Percentiles rank a stretch among this genome's conserved stretches.
Evolutionary conservation across 2,329 filamentous ascomycete species (phyloP).

Genomic region (Penicillium fuscoglaucum): DNA sequence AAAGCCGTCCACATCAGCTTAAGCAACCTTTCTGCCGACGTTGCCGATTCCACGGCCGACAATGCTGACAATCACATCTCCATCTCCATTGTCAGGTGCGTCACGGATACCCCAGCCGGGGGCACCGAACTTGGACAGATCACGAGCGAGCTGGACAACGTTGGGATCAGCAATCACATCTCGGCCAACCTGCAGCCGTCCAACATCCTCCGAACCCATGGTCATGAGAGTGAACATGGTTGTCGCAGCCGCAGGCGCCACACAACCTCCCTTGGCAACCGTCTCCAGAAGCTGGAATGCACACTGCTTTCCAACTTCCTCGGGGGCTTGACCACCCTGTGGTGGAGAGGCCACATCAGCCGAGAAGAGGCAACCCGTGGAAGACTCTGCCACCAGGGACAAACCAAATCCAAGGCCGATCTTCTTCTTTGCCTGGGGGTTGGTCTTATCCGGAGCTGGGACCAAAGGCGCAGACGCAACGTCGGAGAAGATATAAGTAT

Average conservation of each 20-base stretch:
- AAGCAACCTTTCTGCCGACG: slow-evolving; percentile 84
- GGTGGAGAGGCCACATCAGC: slow-evolving; percentile 77
- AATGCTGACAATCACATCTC: slow-evolving; percentile 81
- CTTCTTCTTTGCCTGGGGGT: slow-evolving; percentile 55
- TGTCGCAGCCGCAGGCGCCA: slow-evolving; percentile 67
- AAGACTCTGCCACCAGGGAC: slow-evolving; percentile 89
- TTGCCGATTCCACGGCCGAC: slow-evolving; percentile 94
- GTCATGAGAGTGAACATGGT: slow-evolving; percentile 89
- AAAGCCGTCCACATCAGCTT: slow-evolving; percentile 27
- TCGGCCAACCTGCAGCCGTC: slow-evolving; percentile 75
- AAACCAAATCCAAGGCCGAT: slow-evolving; percentile 90
- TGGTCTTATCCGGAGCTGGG: slow-evolving; percentile 69
- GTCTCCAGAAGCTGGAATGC: slow-evolving; percentile 86
- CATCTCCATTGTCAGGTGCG: slow-evolving; percentile 61
- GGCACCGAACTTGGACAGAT: slow-evolving; percentile 83
- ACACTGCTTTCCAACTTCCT: slow-evolving; percentile 85
- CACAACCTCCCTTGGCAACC: slow-evolving; percentile 79
- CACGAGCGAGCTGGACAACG: slow-evolving; percentile 75
- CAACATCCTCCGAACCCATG: slow-evolving; percentile 96
- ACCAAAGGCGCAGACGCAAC: slow-evolving; percentile 61
- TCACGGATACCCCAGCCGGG: slow-evolving; percentile 89
- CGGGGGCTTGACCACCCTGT: slow-evolving; percentile 77
- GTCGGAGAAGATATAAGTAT: slow-evolving; percentile 84
- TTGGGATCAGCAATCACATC: slow-evolving; percentile 81
- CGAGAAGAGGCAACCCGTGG: slow-evolving; percentile 79